Conservation (phyloP, 768 basidiomycete genomes). For the Amanita pallidorosea region DNA sequence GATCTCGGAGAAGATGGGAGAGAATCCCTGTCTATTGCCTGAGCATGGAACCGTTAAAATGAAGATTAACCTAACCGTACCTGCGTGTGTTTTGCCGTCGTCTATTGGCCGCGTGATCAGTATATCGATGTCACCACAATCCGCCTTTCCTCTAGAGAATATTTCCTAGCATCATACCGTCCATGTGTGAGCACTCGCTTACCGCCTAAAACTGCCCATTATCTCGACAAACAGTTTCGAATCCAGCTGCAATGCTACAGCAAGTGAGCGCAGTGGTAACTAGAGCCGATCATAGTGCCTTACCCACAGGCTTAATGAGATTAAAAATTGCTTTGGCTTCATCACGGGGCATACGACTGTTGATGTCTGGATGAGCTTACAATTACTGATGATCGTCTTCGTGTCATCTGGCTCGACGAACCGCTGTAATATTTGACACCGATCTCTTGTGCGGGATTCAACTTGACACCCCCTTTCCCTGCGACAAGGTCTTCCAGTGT, state of each 20-base stretch:
- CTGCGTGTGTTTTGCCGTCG: conserved; percentile 69
- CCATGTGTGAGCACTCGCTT: conserved; percentile 5
- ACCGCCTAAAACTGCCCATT: conserved; percentile 89
- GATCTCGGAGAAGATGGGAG: conserved; percentile 38
- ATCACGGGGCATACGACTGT: conserved; percentile 71
- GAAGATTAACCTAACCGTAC: conserved; percentile 24
- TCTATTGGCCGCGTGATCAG: conserved; percentile 65
- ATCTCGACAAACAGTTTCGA: conserved; percentile 65
- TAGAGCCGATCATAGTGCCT: conserved; percentile 6
- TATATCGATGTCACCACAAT: conserved; percentile 90
- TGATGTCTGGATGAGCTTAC: conserved; percentile 46
- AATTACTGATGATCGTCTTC: neutral
- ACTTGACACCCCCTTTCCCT: conserved; percentile 48
- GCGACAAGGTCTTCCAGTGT: conserved; percentile 63
- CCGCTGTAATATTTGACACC: conserved; percentile 66
- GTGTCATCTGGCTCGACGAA: conserved; percentile 16
- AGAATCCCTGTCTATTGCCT: conserved; percentile 42
- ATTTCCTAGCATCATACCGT: neutral
- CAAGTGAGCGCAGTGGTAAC: neutral
- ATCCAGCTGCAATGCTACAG: conserved; percentile 60
- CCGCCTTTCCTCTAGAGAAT: conserved; percentile 54
- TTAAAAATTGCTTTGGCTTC: conserved; percentile 72
- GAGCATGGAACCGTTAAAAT: neutral
- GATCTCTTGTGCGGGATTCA: conserved; percentile 52
- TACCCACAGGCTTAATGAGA: conserved; percentile 62